Conservation (phyloP, 805 yeast species). For the Candida coquimbonensis region DNA sequence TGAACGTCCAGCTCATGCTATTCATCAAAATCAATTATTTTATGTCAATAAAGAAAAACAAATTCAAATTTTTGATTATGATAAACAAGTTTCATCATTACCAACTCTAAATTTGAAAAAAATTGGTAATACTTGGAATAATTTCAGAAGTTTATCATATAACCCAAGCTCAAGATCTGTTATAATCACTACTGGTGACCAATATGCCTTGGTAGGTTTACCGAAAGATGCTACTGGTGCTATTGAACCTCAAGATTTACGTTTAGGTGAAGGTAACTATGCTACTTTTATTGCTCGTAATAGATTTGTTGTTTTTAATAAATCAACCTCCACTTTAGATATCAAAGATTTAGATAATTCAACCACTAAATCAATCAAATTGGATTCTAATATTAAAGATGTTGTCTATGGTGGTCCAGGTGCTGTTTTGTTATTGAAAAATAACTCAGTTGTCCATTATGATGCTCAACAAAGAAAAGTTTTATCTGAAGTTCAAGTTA, state of each 20-base stretch:
- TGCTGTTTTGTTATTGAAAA: constrained; percentile 65
- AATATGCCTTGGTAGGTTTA: constrained; percentile 66
- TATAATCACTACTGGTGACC: constrained; percentile 70
- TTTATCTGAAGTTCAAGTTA: constrained; percentile 58
- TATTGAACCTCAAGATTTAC: constrained; percentile 78
- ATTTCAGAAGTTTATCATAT: constrained; percentile 77
- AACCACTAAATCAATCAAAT: constrained; percentile 71
- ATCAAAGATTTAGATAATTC: constrained; percentile 79
- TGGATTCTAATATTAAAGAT: constrained; percentile 62
- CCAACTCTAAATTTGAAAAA: constrained; percentile 82
- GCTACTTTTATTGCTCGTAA: constrained; percentile 94
- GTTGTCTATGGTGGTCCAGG: constrained; percentile 80
- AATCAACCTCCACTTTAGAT: constrained; percentile 57
- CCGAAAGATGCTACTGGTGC: constrained; percentile 91
- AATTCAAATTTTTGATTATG: constrained; percentile 71
- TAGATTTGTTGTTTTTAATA: constrained; percentile 78
- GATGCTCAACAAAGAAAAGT: constrained; percentile 91
- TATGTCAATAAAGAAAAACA: constrained; percentile 82
- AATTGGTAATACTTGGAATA: constrained; percentile 80
- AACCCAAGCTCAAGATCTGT: constrained; percentile 90
- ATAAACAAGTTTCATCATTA: constrained; percentile 53
- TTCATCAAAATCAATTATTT: constrained; percentile 64
- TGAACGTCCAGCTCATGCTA: constrained; percentile 88
- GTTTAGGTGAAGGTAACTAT: constrained; percentile 74
- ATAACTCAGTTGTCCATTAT: constrained; percentile 66